phyloP scores from a whole-genome alignment of 305 asterid genomes.

The Fraxinus sp. region DNA sequence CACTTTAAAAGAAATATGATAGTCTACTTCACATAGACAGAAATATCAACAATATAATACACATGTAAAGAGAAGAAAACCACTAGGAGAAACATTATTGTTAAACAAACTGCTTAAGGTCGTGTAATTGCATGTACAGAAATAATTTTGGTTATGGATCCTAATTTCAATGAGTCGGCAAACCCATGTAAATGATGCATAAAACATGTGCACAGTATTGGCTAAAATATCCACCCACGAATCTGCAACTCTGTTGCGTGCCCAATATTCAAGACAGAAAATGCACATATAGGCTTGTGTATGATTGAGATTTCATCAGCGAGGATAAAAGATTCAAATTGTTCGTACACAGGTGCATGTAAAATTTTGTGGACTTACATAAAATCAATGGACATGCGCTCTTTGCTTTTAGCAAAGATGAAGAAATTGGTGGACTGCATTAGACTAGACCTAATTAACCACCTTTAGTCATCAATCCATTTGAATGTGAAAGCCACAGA shows the following conservation, averaged over 20 bases:
- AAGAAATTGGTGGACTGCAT: not conserved
- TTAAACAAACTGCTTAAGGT: constrained; percentile 7
- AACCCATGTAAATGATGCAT: not conserved
- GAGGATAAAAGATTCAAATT: not conserved
- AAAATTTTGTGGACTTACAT: not conserved
- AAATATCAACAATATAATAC: not conserved
- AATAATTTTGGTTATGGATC: not conserved
- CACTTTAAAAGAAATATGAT: not conserved
- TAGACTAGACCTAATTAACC: not conserved
- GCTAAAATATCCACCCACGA: not conserved
- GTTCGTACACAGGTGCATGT: not conserved
- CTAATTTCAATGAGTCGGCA: not conserved
- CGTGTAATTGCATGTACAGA: not conserved
- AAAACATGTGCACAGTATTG: not conserved
- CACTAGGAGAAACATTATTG: not conserved
- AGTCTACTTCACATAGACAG: not conserved
- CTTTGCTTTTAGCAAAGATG: not conserved
- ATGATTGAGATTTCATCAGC: not conserved
- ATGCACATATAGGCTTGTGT: not conserved
- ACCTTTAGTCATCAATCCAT: not conserved
- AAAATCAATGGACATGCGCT: not conserved
- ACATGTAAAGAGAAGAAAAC: not conserved
- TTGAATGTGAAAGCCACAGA: not conserved
- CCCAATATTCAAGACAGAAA: not conserved
- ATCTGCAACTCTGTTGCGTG: not conserved